Evolutionary conservation across 805 yeast species (phyloP).

Genomic region (Kluyveromyces dobzhanskii): DNA sequence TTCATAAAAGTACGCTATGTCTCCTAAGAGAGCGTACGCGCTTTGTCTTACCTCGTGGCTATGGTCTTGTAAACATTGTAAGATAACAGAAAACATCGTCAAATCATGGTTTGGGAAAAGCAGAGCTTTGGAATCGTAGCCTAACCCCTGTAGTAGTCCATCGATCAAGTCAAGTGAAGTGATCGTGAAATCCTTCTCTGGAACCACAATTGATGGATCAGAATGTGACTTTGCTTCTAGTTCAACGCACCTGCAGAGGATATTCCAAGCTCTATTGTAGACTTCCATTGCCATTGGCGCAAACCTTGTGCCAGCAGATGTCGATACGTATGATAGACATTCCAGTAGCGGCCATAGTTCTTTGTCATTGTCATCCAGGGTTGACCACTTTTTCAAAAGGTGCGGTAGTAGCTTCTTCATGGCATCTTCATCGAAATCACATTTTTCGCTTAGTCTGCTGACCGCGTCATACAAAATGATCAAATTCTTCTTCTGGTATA

Average conservation of each 20-base stretch:
- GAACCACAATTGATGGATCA: conserved; percentile 62
- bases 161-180: conserved; percentile 86
- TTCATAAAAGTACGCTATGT: conserved; percentile 59
- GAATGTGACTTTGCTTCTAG: conserved; percentile 53
- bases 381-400: conserved; percentile 72
- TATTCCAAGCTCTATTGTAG: conserved; percentile 66
- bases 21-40: conserved; percentile 86
- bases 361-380: conserved; percentile 64
- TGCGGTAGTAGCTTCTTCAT: conserved; percentile 70
- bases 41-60: conserved; percentile 88
- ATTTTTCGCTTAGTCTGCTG: conserved; percentile 76
- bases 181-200: conserved; percentile 85
- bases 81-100: conserved; percentile 50
- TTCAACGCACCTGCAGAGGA: conserved; percentile 60
- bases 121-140: conserved; percentile 45
- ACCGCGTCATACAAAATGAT: conserved; percentile 82
- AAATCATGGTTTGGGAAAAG: conserved; percentile 28
- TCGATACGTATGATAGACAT: conserved; percentile 87
- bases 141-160: conserved; percentile 87
- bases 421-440: conserved; percentile 48
- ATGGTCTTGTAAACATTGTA: conserved; percentile 66
- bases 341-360: conserved; percentile 89
- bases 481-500: conserved; percentile 76
- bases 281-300: conserved; percentile 86
- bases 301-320: conserved; percentile 73